phyloP scores from a whole-genome alignment of 1,284 basidiomycete genomes.

The Moesziomyces sp. region DNA sequence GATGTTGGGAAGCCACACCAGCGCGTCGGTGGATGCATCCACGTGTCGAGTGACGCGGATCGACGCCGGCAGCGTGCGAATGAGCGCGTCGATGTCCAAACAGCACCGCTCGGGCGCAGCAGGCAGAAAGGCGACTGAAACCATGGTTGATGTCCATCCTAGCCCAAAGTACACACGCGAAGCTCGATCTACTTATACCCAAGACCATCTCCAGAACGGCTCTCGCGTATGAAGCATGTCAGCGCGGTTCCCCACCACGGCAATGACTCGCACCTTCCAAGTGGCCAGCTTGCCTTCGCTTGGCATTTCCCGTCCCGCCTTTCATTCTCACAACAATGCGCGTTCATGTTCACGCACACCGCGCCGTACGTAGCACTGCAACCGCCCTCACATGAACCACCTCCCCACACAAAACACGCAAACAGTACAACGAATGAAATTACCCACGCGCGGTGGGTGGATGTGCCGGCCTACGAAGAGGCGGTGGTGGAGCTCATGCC shows the following conservation, averaged over 20 bases:
- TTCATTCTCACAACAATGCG: too few relatives aligned
- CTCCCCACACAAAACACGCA: too few relatives aligned
- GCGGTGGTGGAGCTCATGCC: conserved; percentile 32
- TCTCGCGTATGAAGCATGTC: too few relatives aligned
- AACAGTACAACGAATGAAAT: not conserved
- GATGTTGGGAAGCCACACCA: conserved; percentile 29
- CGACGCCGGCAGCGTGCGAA: not conserved
- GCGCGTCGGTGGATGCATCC: not conserved
- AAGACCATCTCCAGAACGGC: too few relatives aligned
- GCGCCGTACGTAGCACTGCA: too few relatives aligned
- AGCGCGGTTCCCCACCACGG: too few relatives aligned
- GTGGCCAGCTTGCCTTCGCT: too few relatives aligned
- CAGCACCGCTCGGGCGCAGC: not conserved
- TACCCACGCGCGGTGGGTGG: too few relatives aligned
- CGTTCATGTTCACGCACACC: too few relatives aligned
- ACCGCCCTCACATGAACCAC: too few relatives aligned
- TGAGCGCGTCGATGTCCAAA: not conserved
- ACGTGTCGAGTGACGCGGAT: not conserved
- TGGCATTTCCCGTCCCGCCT: too few relatives aligned
- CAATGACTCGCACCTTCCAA: too few relatives aligned
- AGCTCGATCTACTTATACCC: not conserved
- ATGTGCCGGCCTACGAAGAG: not conserved
- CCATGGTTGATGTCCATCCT: not conserved
- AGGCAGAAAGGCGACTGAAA: not conserved
- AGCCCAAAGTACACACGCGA: not conserved